Conservation (phyloP, 768 basidiomycete species). For the Krasilnikovozyma curviuscula region DNA sequence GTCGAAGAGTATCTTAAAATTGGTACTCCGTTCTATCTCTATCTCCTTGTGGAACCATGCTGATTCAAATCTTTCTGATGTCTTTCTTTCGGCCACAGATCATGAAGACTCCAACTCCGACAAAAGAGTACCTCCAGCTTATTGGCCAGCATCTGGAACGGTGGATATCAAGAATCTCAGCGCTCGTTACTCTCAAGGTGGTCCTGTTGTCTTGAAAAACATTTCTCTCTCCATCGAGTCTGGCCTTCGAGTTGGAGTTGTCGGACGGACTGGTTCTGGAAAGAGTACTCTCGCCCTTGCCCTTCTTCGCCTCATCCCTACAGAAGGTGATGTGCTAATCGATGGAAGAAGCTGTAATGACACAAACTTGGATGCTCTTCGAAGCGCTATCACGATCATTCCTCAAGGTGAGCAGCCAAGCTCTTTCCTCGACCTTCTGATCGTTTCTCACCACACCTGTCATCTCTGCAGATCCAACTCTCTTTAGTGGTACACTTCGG, state of each 20-base stretch:
- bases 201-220: slow-evolving; percentile 43
- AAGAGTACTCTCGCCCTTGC: slow-evolving; percentile 38
- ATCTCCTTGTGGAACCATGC: too few relatives aligned
- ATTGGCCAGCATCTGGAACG: slow-evolving; percentile 43
- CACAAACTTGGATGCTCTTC: slow-evolving; percentile 38
- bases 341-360: slow-evolving; percentile 35
- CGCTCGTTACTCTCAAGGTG: slow-evolving; percentile 38
- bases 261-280: slow-evolving; percentile 35
- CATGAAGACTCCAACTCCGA: slow-evolving; percentile 33
- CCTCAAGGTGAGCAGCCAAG: too few relatives aligned
- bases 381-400: slow-evolving; percentile 43
- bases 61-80: too few relatives aligned
- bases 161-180: slow-evolving; percentile 37
- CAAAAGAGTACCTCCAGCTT: slow-evolving; percentile 38
- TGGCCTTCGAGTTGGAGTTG: slow-evolving; percentile 43
- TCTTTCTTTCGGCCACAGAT: too few relatives aligned
- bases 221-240: slow-evolving; percentile 40
- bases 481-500: slow-evolving; percentile 36
- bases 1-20: slow-evolving; percentile 36
- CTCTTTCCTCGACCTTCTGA: too few relatives aligned
- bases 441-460: too few relatives aligned
- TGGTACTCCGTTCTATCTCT: too few relatives aligned
- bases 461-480: slow-evolving; percentile 36
- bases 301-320: slow-evolving; percentile 39
- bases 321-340: slow-evolving; percentile 37